Evolutionary conservation across 345 rosid genomes (phyloP).

Genomic region (Arabis alpina): DNA sequence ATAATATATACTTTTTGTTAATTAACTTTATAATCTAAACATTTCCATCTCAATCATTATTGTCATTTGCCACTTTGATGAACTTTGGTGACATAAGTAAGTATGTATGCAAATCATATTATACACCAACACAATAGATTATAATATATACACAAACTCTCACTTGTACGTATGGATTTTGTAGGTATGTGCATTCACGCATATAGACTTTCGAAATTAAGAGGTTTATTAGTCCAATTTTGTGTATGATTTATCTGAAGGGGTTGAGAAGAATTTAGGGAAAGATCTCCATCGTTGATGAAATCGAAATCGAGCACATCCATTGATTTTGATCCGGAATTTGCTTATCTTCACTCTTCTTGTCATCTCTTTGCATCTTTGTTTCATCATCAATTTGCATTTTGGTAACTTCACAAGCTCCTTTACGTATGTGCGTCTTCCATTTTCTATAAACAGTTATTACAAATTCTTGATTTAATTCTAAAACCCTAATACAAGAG

Average conservation of each 20-base stretch:
- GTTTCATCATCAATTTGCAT: slow-evolving; percentile 46
- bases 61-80: no score
- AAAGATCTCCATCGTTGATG: slow-evolving; percentile 54
- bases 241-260: slow-evolving; percentile 48
- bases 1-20: no score
- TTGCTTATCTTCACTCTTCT: slow-evolving; percentile 62
- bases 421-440: slow-evolving; percentile 48
- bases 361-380: slow-evolving; percentile 52
- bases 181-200: neutral
- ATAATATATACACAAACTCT: no score
- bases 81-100: no score
- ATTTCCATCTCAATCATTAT: no score
- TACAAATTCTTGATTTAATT: neutral
- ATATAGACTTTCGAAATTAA: neutral
- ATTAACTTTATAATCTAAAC: no score
- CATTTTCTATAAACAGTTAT: slow-evolving; percentile 38
- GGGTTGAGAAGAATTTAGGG: slow-evolving; percentile 58
- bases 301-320: slow-evolving; percentile 58
- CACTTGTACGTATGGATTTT: neutral
- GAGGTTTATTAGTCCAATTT: slow-evolving; percentile 48
- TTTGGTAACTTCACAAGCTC: slow-evolving; percentile 49
- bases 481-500: neutral
- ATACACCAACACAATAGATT: neutral
- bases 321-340: slow-evolving; percentile 66
- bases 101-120: neutral